Evolutionary conservation across 768 basidiomycete genomes (phyloP), one percentile per base, ranked within the genome.

Genomic region (Podaxis sp.): DNA sequence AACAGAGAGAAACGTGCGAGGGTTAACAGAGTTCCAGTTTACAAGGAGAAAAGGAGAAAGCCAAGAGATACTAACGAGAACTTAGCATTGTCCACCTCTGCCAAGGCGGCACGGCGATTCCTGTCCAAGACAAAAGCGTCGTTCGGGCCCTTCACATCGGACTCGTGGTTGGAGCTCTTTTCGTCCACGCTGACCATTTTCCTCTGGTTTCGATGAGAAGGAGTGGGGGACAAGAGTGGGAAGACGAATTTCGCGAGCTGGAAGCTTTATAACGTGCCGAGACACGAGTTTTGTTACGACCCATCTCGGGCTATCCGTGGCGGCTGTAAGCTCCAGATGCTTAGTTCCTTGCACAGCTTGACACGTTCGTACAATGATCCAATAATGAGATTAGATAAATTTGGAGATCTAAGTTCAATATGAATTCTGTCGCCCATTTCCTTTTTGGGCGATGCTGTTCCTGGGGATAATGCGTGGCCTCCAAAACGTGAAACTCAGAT

Each of bases 71-170:
- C 88, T 58, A 72, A 91, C 90, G 88, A 88, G 76, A 96, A 96
- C 49, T 80, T 78, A 48, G 95, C 95, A 64, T 91, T 88, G 75
- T 96, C 95, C 64, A 96, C 84, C 73, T 96, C 92, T 12, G 88
- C 83, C 46, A 97, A 82, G 36, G 95, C 94, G 38, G 86, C 87
- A 17, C 90, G 84, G 65, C 95, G 86, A 55, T 87, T 84, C 72
- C 90, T 86, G 70, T 90, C 87, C 49, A 91, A 82, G 20, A 71
- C 71, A 60, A 80, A 79, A 13, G 68, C 72, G 65, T 78, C 66
- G 68, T 78, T 64, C 70, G 72, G 50, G 56, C 60, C 66, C 54
- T 72, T 69, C 59, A 73, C 68, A 20, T 72, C 68, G 6, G 78
- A 77, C 37, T 69, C 73, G 24, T 73, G 70, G 51, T 72, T 70